Base-by-base conservation (phyloP, 208 protist genomes). In the Leishmania amazonensis region DNA sequence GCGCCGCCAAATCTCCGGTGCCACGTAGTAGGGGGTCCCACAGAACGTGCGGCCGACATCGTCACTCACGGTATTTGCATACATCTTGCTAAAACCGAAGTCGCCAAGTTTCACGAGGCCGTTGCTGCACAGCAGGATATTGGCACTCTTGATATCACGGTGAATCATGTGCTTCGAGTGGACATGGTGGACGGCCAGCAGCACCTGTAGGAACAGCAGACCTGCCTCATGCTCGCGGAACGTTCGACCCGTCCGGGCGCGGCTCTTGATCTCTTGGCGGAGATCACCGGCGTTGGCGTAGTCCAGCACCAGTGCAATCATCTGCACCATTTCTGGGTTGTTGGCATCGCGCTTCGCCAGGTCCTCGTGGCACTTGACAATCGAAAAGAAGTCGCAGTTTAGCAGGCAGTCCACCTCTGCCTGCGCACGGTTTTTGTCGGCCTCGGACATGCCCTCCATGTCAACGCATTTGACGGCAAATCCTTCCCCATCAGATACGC, bases 21-120 rank as follows among this genome's bases (percentile, higher is more conserved):
- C 89, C 54, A 99, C 81, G 87, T 98, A 99, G 85, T 97, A 97
- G 57, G 97, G 95, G 49, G 94, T 97, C 64, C 94, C 96, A 75
- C 89, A 93, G 85, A 96, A 94, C n/a, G 93, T 93, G 45, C 87
- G 82, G 42, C 83, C 90, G n/a, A 88, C 83, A 35, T 89, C 85
- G n/a, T 93, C 87, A 45, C 85, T 87, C 28, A 92, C 89, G 47
- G 88, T 90, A 28, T 78, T 86, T 0, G 85, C 88, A 65, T 91
- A 88, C 85, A 88, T 87, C 80, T 93, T 93, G 80, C 86, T 93
- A 58, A 96, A 94, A 53, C 93, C 93, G 79, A 98, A 98, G 80
- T 98, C 95, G 13, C 90, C 95, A 13, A 98, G 78, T 80, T 98
- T 98, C 54, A 96, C 85, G 8, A 95, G 80, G 9, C 95, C 95